Base-by-base conservation (phyloP, 768 basidiomycete genomes). In the Royoungia palumana region DNA sequence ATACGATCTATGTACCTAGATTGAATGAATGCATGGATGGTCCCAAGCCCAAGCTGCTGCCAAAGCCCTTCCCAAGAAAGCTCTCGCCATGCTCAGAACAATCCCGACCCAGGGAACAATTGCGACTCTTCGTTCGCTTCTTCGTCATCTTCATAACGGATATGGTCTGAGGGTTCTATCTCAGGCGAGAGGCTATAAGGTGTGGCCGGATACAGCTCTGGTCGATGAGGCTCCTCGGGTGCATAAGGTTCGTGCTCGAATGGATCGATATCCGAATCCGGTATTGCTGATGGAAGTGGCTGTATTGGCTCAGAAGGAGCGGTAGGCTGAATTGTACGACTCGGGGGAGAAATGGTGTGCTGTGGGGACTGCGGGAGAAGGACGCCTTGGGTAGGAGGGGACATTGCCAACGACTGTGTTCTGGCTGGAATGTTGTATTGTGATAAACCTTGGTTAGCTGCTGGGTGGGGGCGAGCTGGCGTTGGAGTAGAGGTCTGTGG, bases 41-140 rank as follows among this genome's bases (percentile, higher is more conserved):
- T 27, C 25, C 24, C 13, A 34, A n/a, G 24, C 17, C 19, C 27
- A n/a, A 11, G 28, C 28, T 28, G 28, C 28, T 20, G 42, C 21
- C 38, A 8, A 28, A 38, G 11, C 11, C 2, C 28, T 12, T 28
- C 28, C 28, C 28, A 39, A 39, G 39, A 19, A 22, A 17, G 19
- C 7, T 17, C 13, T 22, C 22, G 5, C 16, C n/a, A 38, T 17
- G 40, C 24, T 70, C 56, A 74, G 52, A 71, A 75, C 40, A 75
- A 46, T 35, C 70, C 74, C 21, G 73, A 74, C 24, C 73, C 73
- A 20, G 73, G 73, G 64, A 75, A 72, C 46, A 75, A 36, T 52
- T 64, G 73, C 13, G 69, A 71, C 36, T 63, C 67, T 50, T 69
- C 72, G 35, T 48, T 59, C 13, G 44, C 56, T 35, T 61, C 59